Percentiles rank a stretch among this genome's conserved stretches.
Conservation (phyloP, 805 yeast species). For the Starmerella potacharoeniae region DNA sequence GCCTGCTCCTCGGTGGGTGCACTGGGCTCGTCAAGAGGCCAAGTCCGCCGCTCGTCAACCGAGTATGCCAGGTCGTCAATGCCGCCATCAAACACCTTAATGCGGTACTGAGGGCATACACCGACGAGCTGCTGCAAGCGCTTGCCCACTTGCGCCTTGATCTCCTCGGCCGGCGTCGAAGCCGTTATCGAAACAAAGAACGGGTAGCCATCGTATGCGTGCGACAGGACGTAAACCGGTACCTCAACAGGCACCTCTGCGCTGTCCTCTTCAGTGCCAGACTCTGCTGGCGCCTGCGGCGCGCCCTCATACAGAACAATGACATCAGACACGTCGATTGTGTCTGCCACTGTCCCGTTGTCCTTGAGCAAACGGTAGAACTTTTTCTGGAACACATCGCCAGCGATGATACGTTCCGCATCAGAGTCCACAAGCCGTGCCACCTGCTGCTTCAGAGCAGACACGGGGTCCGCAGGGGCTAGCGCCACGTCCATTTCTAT, state of each 20-base stretch:
- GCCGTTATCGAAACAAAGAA: not conserved
- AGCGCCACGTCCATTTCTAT: constrained; percentile 59
- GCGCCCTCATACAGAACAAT: constrained; percentile 50
- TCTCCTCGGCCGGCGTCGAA: not conserved
- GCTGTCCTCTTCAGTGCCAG: not conserved
- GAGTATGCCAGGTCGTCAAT: constrained; percentile 8
- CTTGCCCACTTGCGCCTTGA: not conserved
- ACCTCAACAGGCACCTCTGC: not conserved
- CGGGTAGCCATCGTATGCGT: not conserved
- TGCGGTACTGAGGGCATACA: not conserved
- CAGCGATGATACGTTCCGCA: constrained; percentile 35
- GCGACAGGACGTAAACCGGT: not conserved
- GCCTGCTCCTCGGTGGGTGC: not conserved
- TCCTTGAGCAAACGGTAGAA: constrained; percentile 61
- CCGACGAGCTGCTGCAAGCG: not conserved
- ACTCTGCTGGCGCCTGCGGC: not conserved
- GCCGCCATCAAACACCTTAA: constrained; percentile 3
- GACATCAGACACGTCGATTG: constrained; percentile 51
- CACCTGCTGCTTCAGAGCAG: constrained; percentile 52
- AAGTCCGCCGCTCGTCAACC: not conserved
- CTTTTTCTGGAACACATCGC: constrained; percentile 55
- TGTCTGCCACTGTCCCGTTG: constrained; percentile 45
- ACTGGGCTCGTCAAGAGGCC: not conserved
- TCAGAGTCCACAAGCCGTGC: constrained; percentile 34
- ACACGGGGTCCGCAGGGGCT: constrained; percentile 49